Evolutionary conservation across 345 rosid species (phyloP).

Genomic region (Murraya paniculata): DNA sequence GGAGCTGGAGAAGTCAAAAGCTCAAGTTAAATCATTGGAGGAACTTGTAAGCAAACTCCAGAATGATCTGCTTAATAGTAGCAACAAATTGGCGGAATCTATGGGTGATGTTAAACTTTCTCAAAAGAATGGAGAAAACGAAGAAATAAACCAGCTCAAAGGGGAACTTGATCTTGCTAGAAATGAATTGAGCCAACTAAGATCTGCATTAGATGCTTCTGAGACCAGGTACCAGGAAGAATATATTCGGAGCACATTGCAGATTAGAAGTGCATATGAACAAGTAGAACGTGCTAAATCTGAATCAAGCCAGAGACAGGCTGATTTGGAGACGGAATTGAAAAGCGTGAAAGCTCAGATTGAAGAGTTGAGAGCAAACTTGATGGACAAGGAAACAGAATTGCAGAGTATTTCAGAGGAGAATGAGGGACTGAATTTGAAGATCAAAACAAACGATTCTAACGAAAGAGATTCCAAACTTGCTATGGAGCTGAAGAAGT

Average conservation of each 20-base stretch:
- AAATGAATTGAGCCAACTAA: slow-evolving; percentile 59
- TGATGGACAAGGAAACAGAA: slow-evolving; percentile 64
- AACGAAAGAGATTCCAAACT: slow-evolving; percentile 38
- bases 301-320: slow-evolving; percentile 54
- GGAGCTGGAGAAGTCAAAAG: slow-evolving; percentile 70
- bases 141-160: slow-evolving; percentile 42
- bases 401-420: slow-evolving; percentile 43
- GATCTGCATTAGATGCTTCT: slow-evolving; percentile 63
- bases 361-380: slow-evolving; percentile 50
- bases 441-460: slow-evolving; percentile 36
- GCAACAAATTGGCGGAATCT: slow-evolving; percentile 2
- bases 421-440: slow-evolving; percentile 48
- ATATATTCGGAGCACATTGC: slow-evolving; percentile 80
- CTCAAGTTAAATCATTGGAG: slow-evolving; percentile 59
- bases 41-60: slow-evolving; percentile 58
- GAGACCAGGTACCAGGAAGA: slow-evolving; percentile 88
- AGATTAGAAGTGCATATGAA: slow-evolving; percentile 81
- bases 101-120: slow-evolving; percentile 9
- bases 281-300: slow-evolving; percentile 56
- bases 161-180: slow-evolving; percentile 52
- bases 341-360: slow-evolving; percentile 37
- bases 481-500: slow-evolving; percentile 47
- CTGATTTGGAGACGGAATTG: slow-evolving; percentile 51
- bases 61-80: slow-evolving; percentile 21
- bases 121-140: slow-evolving; percentile 29